Evolutionary conservation across 2,329 filamentous ascomycete genomes (phyloP).

Genomic region (Berkeleyomyces rouxiae): DNA sequence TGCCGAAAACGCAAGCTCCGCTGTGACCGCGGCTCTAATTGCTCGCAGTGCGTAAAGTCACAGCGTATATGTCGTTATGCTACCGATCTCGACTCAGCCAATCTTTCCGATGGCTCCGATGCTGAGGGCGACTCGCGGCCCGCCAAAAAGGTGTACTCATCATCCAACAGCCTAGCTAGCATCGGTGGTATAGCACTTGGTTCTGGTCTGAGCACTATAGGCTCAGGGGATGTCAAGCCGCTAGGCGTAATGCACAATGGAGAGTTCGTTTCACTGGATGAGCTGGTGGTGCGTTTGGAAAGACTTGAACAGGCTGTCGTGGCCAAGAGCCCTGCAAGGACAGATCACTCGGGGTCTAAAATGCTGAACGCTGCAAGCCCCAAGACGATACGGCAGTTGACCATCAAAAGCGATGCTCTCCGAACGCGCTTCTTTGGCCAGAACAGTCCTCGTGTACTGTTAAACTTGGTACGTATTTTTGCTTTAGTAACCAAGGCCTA

Average conservation of each 20-base stretch:
- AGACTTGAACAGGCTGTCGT: slow-evolving; percentile 35
- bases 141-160: slow-evolving; percentile 17
- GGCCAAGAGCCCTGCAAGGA: slow-evolving; percentile 25
- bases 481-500: not conserved
- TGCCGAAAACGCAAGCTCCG: slow-evolving; percentile 40
- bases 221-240: not conserved
- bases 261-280: slow-evolving; percentile 25
- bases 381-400: slow-evolving; percentile 32
- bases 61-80: slow-evolving; percentile 34
- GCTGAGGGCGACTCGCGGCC: slow-evolving; percentile 19
- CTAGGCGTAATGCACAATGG: slow-evolving; percentile 15
- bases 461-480: slow-evolving; percentile 31
- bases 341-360: slow-evolving; percentile 18
- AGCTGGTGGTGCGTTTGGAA: slow-evolving; percentile 33
- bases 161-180: not conserved
- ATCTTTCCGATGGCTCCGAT: slow-evolving; percentile 34
- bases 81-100: slow-evolving; percentile 32
- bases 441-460: slow-evolving; percentile 33
- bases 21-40: slow-evolving; percentile 39
- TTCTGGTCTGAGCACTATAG: not conserved
- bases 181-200: not conserved
- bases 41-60: slow-evolving; percentile 42
- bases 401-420: slow-evolving; percentile 30
- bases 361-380: slow-evolving; percentile 23
- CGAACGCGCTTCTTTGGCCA: slow-evolving; percentile 37